These are phyloP conservation scores for Monosporozyma unispora DNA, from an alignment of 805 yeast genomes.

Conservation along the genomic window DNA sequence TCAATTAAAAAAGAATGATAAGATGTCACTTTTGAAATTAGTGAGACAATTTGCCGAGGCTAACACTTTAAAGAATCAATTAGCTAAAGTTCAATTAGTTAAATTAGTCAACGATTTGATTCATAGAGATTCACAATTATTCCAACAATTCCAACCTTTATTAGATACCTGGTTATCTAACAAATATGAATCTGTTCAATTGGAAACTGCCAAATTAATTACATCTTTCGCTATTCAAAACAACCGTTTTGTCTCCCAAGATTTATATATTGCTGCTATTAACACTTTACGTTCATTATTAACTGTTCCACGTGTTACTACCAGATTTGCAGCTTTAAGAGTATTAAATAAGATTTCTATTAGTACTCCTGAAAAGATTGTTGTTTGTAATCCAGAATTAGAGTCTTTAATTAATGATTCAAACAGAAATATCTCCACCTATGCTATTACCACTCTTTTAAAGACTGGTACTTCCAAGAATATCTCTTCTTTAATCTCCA, in stretches of 20 bases:
- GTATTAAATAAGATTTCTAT: constrained; percentile 77
- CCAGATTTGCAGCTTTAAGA: constrained; percentile 90
- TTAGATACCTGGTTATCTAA: constrained; percentile 65
- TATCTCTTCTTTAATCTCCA: constrained; percentile 81
- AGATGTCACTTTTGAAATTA: constrained; percentile 87
- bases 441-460: constrained; percentile 90
- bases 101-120: constrained; percentile 69
- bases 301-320: constrained; percentile 79
- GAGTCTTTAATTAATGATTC: constrained; percentile 81
- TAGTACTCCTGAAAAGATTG: constrained; percentile 68
- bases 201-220: constrained; percentile 74
- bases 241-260: constrained; percentile 48
- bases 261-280: constrained; percentile 63
- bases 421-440: constrained; percentile 88
- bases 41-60: constrained; percentile 65
- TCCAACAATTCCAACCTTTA: constrained; percentile 38
- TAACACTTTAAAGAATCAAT: constrained; percentile 60
- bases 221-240: constrained; percentile 40
- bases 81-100: constrained; percentile 79
- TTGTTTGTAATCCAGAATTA: constrained; percentile 74
- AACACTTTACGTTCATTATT: constrained; percentile 65
- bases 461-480: constrained; percentile 88
- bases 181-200: constrained; percentile 80
- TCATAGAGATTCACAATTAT: constrained; percentile 59
- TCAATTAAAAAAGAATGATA: constrained; percentile 80